phyloP scores from a whole-genome alignment of 768 basidiomycete species.

The Pluteus cervinus region DNA sequence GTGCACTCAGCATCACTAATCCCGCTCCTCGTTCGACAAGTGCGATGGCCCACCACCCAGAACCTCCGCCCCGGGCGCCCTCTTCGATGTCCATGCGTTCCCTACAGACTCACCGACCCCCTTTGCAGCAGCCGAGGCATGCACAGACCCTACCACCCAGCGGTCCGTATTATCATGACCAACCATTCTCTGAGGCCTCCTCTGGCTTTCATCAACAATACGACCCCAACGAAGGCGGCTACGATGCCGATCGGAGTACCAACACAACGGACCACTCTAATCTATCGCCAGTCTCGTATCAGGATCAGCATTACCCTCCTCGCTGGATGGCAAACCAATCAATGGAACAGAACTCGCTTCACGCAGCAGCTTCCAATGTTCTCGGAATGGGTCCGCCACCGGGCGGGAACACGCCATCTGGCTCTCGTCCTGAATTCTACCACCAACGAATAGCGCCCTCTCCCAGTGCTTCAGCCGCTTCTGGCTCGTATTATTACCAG shows the following conservation, averaged over 20 bases:
- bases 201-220: conserved; percentile 2
- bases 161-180: conserved; percentile 15
- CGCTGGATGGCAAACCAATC: conserved; percentile 23
- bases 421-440: no score
- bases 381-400: conserved; percentile 72
- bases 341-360: conserved; percentile 51
- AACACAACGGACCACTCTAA: conserved; percentile 14
- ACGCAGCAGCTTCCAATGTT: conserved; percentile 75
- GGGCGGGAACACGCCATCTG: no score
- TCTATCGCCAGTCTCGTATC: no score
- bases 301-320: conserved; percentile 31
- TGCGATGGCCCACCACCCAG: conserved; percentile 21
- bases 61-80: conserved; percentile 47
- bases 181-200: conserved; percentile 3
- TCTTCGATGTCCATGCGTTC: conserved; percentile 52
- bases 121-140: conserved; percentile 30
- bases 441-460: no score
- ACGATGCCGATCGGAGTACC: conserved; percentile 26
- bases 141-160: conserved; percentile 37
- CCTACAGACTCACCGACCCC: conserved; percentile 16
- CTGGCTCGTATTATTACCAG: no score
- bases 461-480: no score
- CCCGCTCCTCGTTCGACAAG: conserved; percentile 23
- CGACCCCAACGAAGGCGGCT: conserved; percentile 19
- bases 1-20: conserved; percentile 46